Conservation (phyloP, 2,329 filamentous ascomycete genomes). For the Metarhizium rileyi region DNA sequence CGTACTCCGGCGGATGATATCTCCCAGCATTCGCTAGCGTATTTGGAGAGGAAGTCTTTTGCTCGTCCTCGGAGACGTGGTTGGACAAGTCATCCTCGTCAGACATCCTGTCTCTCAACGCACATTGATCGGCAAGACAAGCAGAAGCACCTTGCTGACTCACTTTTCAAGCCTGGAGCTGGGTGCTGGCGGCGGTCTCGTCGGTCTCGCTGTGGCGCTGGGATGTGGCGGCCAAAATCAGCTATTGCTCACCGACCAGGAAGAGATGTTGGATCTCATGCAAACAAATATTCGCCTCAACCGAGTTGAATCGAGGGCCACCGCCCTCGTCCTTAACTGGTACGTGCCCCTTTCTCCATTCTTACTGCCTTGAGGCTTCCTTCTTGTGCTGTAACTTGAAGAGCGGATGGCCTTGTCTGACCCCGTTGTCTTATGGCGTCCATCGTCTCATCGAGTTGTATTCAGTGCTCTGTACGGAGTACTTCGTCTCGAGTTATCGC, state of each 20-base stretch:
- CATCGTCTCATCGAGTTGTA: background rate
- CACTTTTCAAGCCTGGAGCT: conserved; percentile 62
- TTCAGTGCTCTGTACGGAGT: background rate
- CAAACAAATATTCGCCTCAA: conserved; percentile 81
- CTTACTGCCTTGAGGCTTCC: background rate
- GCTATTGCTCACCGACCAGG: conserved; percentile 77
- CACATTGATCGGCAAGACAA: background rate
- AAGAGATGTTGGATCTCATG: conserved; percentile 80
- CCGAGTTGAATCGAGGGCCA: conserved; percentile 50
- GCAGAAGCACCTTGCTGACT: conserved; percentile 12
- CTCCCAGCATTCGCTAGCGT: background rate
- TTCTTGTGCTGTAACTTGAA: background rate
- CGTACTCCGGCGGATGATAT: background rate
- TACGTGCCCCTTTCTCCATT: conserved; percentile 30
- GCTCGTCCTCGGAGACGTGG: background rate
- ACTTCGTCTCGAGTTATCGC: conserved; percentile 2
- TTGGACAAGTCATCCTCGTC: background rate
- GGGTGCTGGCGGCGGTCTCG: conserved; percentile 83
- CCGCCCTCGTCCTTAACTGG: conserved; percentile 73
- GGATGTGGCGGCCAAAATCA: conserved; percentile 42
- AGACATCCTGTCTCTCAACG: background rate
- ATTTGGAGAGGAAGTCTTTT: no score
- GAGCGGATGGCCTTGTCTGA: no score
- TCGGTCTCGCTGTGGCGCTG: conserved; percentile 55
- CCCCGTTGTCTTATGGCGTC: background rate